Conservation (phyloP, 2,329 filamentous ascomycete genomes). For the Colletotrichum spaethianum region DNA sequence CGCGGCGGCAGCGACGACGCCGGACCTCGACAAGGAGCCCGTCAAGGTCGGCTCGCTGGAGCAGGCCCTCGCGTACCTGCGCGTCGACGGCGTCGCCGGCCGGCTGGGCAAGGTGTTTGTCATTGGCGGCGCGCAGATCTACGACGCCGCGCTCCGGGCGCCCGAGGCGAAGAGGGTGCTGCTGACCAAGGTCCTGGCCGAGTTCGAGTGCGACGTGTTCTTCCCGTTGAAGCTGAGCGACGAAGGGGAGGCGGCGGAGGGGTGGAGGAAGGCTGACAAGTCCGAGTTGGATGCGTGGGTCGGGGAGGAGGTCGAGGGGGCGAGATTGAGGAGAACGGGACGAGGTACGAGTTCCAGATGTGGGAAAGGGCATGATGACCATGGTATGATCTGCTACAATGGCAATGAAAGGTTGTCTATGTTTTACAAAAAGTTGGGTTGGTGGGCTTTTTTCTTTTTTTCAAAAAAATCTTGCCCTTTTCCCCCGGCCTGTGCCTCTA, state of each 20-base stretch:
- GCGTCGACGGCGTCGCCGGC: conserved; percentile 50
- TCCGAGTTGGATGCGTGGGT: conserved; percentile 73
- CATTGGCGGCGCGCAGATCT: conserved; percentile 92
- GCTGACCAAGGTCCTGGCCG: conserved; percentile 75
- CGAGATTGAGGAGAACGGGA: conserved; percentile 73
- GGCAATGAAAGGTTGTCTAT: neutral
- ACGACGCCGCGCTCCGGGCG: conserved; percentile 76
- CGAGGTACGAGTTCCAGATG: conserved; percentile 80
- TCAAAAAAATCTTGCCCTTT: neutral
- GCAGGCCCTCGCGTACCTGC: conserved; percentile 66
- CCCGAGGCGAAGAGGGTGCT: conserved; percentile 73
- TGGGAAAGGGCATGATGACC: conserved; percentile 68
- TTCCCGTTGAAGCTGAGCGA: conserved; percentile 74
- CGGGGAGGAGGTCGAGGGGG: conserved; percentile 73
- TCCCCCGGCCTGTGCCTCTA: neutral
- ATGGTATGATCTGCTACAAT: neutral
- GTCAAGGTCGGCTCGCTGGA: conserved; percentile 73
- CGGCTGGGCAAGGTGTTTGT: conserved; percentile 78
- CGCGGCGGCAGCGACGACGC: neutral
- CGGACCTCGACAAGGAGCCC: conserved; percentile 58
- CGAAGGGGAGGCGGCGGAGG: conserved; percentile 47
- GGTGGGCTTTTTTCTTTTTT: neutral
- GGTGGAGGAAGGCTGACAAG: conserved; percentile 47
- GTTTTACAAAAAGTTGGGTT: conserved; percentile 4
- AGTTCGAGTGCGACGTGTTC: conserved; percentile 83